phyloP scores from a whole-genome alignment of 257 asterid genomes.

The Gentiana dahurica region DNA sequence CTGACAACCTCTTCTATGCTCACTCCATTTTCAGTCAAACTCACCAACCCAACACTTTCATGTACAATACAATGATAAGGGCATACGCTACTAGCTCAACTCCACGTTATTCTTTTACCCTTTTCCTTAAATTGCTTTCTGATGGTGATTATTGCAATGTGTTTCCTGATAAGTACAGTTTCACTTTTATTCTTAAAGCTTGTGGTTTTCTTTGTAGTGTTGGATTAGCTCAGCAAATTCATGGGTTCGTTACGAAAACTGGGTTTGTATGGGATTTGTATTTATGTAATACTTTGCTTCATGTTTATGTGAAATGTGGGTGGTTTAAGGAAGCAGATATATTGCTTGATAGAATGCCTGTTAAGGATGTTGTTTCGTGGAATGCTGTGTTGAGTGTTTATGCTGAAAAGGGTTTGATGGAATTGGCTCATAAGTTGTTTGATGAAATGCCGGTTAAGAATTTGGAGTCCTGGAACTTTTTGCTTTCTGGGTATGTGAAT shows the following conservation, averaged over 20 bases:
- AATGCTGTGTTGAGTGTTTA: constrained; percentile 24
- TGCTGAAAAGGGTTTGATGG: constrained; percentile 23
- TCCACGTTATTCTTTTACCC: constrained; percentile 12
- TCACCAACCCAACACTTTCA: constrained; percentile 20
- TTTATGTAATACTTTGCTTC: constrained; percentile 24
- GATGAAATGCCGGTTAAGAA: constrained; percentile 30
- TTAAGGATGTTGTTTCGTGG: constrained; percentile 21
- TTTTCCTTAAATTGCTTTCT: constrained; percentile 20
- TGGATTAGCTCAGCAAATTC: constrained; percentile 20
- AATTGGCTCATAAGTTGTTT: constrained; percentile 16
- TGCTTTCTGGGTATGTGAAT: constrained; percentile 25
- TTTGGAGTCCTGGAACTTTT: constrained; percentile 32
- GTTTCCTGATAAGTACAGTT: constrained; percentile 24
- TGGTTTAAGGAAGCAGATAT: constrained; percentile 17
- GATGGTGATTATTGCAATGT: constrained; percentile 7
- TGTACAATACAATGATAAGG: constrained; percentile 27
- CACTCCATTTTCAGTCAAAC: constrained; percentile 20
- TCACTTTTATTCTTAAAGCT: constrained; percentile 31
- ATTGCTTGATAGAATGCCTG: constrained; percentile 18
- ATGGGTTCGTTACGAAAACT: constrained; percentile 17
- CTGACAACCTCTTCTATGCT: constrained; percentile 21
- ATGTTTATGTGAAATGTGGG: constrained; percentile 25
- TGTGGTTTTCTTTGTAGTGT: constrained; percentile 19
- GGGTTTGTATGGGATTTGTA: constrained; percentile 21
- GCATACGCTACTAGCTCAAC: constrained; percentile 18